A percentile compares a stretch with the other conserved stretches of the same genome.
Evolutionary conservation across 805 yeast genomes (phyloP).

Genomic region (Osmozyma mogii): DNA sequence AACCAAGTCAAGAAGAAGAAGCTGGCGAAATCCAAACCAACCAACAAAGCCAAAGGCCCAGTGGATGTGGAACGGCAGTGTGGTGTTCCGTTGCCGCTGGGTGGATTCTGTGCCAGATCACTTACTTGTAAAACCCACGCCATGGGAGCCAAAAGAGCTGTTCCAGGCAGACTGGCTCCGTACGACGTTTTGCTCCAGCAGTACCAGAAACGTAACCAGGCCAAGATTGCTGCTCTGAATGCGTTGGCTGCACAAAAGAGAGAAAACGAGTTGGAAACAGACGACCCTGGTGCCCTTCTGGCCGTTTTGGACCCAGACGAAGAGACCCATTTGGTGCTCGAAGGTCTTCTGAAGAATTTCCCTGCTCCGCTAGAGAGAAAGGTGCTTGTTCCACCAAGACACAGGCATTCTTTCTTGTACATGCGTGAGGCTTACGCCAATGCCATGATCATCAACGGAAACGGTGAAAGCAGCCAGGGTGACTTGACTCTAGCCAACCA

Average conservation of each 20-base stretch:
- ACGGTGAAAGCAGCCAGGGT: constrained; percentile 7
- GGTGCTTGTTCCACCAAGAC: constrained; percentile 59
- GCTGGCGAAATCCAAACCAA: constrained; percentile 27
- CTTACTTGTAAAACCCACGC: constrained; percentile 96
- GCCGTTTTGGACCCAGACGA: constrained; percentile 75
- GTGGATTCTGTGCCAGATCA: constrained; percentile 94
- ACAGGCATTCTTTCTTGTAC: constrained; percentile 67
- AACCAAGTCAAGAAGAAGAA: constrained; percentile 23
- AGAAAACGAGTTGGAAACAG: constrained; percentile 38
- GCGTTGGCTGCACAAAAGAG: constrained; percentile 73
- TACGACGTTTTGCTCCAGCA: constrained; percentile 83
- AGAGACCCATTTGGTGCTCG: constrained; percentile 85
- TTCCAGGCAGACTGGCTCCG: constrained; percentile 86
- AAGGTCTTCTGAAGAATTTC: constrained; percentile 73
- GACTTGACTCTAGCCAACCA: constrained; percentile 39
- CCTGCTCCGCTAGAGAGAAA: constrained; percentile 81
- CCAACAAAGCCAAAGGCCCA: constrained; percentile 64
- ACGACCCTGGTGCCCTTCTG: constrained; percentile 28
- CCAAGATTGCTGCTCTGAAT: constrained; percentile 75
- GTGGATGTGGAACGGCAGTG: constrained; percentile 92
- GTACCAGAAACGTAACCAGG: constrained; percentile 88
- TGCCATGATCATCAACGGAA: constrained; percentile 61
- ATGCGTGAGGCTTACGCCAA: constrained; percentile 93
- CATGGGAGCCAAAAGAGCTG: constrained; percentile 97
- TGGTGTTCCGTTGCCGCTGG: constrained; percentile 89